Evolutionary conservation across 495 filamentous ascomycete species (phyloP), one percentile per base, ranked within the genome.

Genomic region (Mycothermus thermophilus): DNA sequence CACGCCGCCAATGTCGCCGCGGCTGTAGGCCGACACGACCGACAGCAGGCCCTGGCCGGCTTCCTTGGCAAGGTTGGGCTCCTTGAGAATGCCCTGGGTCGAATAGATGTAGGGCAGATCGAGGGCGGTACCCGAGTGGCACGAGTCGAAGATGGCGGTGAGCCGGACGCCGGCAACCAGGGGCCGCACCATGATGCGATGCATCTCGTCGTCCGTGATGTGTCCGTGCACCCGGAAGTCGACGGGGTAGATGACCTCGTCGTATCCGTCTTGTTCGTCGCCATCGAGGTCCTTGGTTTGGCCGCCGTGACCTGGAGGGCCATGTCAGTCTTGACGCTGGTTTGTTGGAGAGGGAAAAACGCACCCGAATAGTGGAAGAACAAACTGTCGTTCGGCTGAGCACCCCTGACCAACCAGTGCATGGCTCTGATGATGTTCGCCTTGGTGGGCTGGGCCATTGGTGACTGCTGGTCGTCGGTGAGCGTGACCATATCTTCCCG

Each of bases 121-220:
- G 48, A 97, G 71, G 5, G 87, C 90, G 6, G 90, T 93, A 43
- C 90, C 90, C 3, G 87, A 94, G 59, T 97, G 90, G 63, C 90
- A 97, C n/a, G 87, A 94, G 61, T 97, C 90, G 64, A 97, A 97
- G 56, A 97, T 96, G 27, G 90, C 90, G 1, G 90, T 97, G 33
- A 97, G 66, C 22, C 90, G 77, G 15, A 94, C 88, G 38, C 90
- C 90, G 8, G 81, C 69, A 43, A 70, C 69, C 10, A 97, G 66
- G 7, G 83, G 75, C 28, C 63, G 64, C 31, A 97, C 90, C 86
- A 97, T 92, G 55, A 96, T 95, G 34, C 80, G 71, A 54, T 97
- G 90, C 85, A 97, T 93, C 62, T 96, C 88, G 48, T 97, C 90
- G 54, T 97, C 90, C 38, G 92, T 85, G 45, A 97, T 94, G 55